Base-by-base conservation (phyloP, 768 basidiomycete species). In the Podaxis sp. region DNA sequence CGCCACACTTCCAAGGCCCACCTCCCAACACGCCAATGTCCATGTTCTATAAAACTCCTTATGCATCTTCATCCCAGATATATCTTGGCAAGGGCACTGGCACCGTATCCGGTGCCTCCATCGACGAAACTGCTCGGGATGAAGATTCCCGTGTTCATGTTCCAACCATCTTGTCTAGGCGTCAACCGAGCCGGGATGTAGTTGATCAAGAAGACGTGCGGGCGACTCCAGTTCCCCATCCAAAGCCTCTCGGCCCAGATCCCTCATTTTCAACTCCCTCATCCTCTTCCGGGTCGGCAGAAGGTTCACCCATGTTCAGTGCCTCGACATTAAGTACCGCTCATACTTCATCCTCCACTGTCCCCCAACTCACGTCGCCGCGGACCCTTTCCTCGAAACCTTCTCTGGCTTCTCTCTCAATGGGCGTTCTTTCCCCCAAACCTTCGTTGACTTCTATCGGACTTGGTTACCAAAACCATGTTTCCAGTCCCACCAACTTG, bases 51-150 rank as follows among this genome's bases (percentile, higher is more conserved):
- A 51, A 35, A 9, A 65, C 55, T 18, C 64, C 67, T 1, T 50
- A 65, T 21, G 70, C 68, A 9, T 67, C 69, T 11, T 67, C 68
- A 9, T 71, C 71, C 28, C 72, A 68, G 61, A 67, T 73, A 18
- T 72, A 70, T 53, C 57, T 73, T 42, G 71, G 71, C 18, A 65
- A 42, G 23, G 14, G 32, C 11, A 14, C 65, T 11, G 14, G 32
- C 11, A 14, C 65, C 9, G 4, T 44, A 9, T 10, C 60, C 16
- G 38, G 18, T 54, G 13, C 23, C 13, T n/a, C 37, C 1, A 35
- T 32, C 2, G 57, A 48, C 4, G 40, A 40, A 23, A 35, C 10
- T 18, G 21, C 36, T n/a, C 55, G 18, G 28, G 18, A 27, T 27
- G 40, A 18, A 21, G 25, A 46, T n/a, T 44, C 42, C 18, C n/a